Conservation (phyloP, 2,329 filamentous ascomycete species). For the Coccinonectria pachysandricola region DNA sequence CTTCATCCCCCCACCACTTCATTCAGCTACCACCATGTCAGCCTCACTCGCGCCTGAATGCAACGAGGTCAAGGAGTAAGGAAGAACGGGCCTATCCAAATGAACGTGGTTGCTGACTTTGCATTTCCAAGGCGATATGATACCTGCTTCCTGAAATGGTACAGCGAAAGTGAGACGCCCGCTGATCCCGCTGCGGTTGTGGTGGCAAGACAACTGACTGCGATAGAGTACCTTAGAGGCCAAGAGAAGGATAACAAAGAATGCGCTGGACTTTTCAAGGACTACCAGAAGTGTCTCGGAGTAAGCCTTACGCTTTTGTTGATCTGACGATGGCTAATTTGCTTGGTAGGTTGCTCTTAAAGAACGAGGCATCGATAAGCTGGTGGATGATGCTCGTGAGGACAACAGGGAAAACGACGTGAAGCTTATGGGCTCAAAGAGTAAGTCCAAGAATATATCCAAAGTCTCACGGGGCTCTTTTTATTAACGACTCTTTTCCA, state of each 20-base stretch:
- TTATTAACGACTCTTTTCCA: no score
- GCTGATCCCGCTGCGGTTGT: no score
- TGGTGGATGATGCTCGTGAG: constrained; percentile 83
- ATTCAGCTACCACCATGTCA: constrained; percentile 63
- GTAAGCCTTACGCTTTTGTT: constrained; percentile 37
- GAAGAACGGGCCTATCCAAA: no score
- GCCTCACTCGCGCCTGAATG: constrained; percentile 91
- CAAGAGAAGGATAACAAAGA: constrained; percentile 73
- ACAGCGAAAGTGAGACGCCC: constrained; percentile 96
- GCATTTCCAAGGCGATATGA: constrained; percentile 65
- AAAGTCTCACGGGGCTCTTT: background rate
- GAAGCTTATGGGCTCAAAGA: constrained; percentile 32
- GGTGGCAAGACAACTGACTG: no score
- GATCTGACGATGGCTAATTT: constrained; percentile 1
- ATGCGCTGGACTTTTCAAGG: constrained; percentile 74
- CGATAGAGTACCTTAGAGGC: constrained; percentile 82
- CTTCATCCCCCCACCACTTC: no score
- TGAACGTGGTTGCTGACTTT: constrained; percentile 2
- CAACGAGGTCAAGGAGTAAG: constrained; percentile 90
- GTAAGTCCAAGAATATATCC: constrained; percentile 16
- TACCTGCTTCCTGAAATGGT: constrained; percentile 97
- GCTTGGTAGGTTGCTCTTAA: constrained; percentile 55
- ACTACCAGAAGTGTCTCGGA: constrained; percentile 78
- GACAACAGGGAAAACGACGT: constrained; percentile 82
- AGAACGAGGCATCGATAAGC: constrained; percentile 81